Evolutionary conservation across 2,329 filamentous ascomycete genomes (phyloP).

Genomic region (Sporothrix inflata): DNA sequence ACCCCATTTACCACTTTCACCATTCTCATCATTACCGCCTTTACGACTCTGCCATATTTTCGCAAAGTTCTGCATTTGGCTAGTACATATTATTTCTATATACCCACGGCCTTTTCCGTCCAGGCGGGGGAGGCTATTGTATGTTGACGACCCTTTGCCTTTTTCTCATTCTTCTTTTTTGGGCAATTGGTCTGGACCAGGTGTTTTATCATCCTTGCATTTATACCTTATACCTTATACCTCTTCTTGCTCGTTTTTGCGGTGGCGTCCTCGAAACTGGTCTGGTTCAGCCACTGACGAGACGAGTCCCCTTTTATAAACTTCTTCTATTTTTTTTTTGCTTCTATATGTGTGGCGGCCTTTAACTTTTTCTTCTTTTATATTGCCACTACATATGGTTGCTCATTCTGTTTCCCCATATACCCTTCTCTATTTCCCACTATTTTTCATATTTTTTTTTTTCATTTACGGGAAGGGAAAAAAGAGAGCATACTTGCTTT

Average conservation of each 20-base stretch:
- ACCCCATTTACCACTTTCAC: neutral
- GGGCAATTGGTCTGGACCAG: conserved; percentile 17
- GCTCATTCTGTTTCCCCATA: conserved; percentile 13
- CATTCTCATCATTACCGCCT: conserved; percentile 34
- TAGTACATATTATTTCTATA: conserved; percentile 22
- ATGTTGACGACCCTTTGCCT: conserved; percentile 20
- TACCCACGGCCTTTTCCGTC: conserved; percentile 5
- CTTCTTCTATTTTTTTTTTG: conserved; percentile 1
- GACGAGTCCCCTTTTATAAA: neutral
- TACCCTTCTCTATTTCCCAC: conserved; percentile 22
- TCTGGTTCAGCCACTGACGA: neutral
- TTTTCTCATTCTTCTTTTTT: neutral
- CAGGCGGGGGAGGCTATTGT: neutral
- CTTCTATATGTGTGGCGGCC: conserved; percentile 5
- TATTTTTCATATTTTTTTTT: conserved; percentile 17
- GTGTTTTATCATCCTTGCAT: conserved; percentile 25
- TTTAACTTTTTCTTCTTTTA: neutral
- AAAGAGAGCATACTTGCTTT: neutral
- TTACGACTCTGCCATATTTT: conserved; percentile 21
- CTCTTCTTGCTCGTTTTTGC: neutral
- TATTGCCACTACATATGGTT: conserved; percentile 10
- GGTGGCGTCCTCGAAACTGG: neutral
- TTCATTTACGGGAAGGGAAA: conserved; percentile 15
- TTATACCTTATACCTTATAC: conserved; percentile 22
- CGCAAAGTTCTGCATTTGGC: neutral